These are phyloP conservation scores for Cladosporium sp. DNA, from an alignment of 2,329 filamentous ascomycete species.

Conservation along the genomic window DNA sequence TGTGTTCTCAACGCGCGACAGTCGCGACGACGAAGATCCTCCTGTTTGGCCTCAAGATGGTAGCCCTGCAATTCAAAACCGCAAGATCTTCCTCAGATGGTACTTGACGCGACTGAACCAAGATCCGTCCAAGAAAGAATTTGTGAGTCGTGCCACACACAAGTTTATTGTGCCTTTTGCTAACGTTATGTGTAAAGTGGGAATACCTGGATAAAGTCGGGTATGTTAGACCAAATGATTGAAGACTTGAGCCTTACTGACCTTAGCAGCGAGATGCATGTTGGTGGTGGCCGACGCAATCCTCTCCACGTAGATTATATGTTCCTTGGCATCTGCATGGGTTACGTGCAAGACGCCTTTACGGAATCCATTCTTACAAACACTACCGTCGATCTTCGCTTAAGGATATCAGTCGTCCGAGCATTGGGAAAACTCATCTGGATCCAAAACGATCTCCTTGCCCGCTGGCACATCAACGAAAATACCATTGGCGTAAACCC, in stretches of 20 bases:
- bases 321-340: conserved; percentile 68
- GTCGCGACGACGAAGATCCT: conserved; percentile 63
- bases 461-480: conserved; percentile 62
- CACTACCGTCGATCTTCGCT: conserved; percentile 60
- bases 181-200: conserved; percentile 54
- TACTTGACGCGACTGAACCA: conserved; percentile 72
- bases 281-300: conserved; percentile 67
- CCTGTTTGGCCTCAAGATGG: conserved; percentile 62
- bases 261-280: conserved; percentile 67
- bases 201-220: conserved; percentile 77
- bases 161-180: not conserved
- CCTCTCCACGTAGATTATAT: conserved; percentile 77
- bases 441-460: conserved; percentile 84
- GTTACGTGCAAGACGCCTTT: conserved; percentile 73
- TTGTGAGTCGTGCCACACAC: not conserved
- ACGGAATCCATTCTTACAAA: conserved; percentile 71
- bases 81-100: conserved; percentile 73
- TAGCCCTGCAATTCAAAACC: conserved; percentile 69
- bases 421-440: conserved; percentile 78
- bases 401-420: conserved; percentile 70
- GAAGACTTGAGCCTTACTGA: not conserved
- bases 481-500: not conserved
- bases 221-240: not conserved
- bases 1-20: conserved; percentile 61
- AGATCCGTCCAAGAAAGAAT: conserved; percentile 66